Conservation (phyloP, 2,329 filamentous ascomycete genomes). For the Cladophialophora psammophila region DNA sequence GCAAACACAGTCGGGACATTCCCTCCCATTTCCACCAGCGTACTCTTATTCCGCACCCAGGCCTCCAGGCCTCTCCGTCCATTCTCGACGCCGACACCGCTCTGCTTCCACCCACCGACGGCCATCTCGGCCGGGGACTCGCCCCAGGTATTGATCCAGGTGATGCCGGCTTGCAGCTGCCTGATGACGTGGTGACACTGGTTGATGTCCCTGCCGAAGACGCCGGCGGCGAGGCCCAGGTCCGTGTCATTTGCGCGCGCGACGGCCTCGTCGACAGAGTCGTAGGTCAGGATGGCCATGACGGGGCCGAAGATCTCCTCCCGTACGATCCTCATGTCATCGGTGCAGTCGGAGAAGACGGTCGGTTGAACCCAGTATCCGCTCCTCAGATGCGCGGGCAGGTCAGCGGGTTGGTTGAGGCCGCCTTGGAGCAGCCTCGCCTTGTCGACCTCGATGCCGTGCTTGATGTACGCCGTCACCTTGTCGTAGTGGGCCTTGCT, state of each 20-base stretch:
- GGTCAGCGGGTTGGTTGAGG: slow-evolving; percentile 60
- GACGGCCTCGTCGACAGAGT: slow-evolving; percentile 73
- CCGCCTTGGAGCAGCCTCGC: slow-evolving; percentile 79
- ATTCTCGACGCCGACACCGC: slow-evolving; percentile 87
- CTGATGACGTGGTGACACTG: slow-evolving; percentile 74
- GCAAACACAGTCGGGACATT: slow-evolving; percentile 75
- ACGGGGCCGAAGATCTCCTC: slow-evolving; percentile 93
- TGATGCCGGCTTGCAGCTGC: slow-evolving; percentile 81
- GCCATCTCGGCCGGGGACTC: slow-evolving; percentile 91
- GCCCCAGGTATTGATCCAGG: slow-evolving; percentile 95
- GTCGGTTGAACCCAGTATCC: slow-evolving; percentile 89
- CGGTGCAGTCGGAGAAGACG: slow-evolving; percentile 84
- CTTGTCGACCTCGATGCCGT: slow-evolving; percentile 75
- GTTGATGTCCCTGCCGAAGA: slow-evolving; percentile 79
- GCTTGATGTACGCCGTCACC: slow-evolving; percentile 76
- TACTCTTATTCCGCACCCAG: slow-evolving; percentile 88
- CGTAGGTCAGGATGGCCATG: slow-evolving; percentile 79
- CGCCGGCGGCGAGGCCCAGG: slow-evolving; percentile 81
- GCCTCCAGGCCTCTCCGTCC: slow-evolving; percentile 78
- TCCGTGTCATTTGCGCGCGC: slow-evolving; percentile 76
- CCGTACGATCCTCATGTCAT: slow-evolving; percentile 77
- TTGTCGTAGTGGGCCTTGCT: slow-evolving; percentile 77
- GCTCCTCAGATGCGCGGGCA: slow-evolving; percentile 59
- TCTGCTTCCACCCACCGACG: slow-evolving; percentile 91
- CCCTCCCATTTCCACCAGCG: slow-evolving; percentile 80